A percentile compares a stretch with the other conserved stretches of the same genome.
Evolutionary conservation across 1,284 basidiomycete species (phyloP).

Genomic region (Pisolithus thermaeus): DNA sequence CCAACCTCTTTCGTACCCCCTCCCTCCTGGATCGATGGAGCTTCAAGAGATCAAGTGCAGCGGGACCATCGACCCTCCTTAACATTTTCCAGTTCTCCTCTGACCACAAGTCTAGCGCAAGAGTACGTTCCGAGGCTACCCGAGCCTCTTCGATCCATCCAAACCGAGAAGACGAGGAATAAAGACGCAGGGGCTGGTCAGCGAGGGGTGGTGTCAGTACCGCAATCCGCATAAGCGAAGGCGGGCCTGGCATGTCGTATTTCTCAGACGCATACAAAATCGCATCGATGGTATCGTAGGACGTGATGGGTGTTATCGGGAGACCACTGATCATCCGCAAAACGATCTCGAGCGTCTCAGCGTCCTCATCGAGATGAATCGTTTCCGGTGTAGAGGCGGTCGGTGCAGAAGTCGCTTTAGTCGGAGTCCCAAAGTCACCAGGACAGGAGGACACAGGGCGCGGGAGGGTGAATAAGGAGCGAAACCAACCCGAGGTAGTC

Average conservation of each 20-base stretch:
- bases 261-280: slow-evolving; percentile 59
- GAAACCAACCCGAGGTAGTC: slow-evolving; percentile 60
- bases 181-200: slow-evolving; percentile 49
- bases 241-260: slow-evolving; percentile 61
- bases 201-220: slow-evolving; percentile 45
- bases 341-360: slow-evolving; percentile 45
- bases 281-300: slow-evolving; percentile 48
- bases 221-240: slow-evolving; percentile 49
- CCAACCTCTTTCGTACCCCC: slow-evolving; percentile 40
- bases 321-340: slow-evolving; percentile 57
- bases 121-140: slow-evolving; percentile 44
- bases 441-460: slow-evolving; percentile 21
- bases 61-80: slow-evolving; percentile 41
- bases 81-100: slow-evolving; percentile 40
- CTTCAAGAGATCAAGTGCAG: slow-evolving; percentile 47
- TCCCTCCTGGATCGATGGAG: slow-evolving; percentile 49
- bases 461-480: slow-evolving; percentile 53
- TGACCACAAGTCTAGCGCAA: slow-evolving; percentile 44
- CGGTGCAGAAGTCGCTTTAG: slow-evolving; percentile 28
- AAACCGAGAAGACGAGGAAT: slow-evolving; percentile 49
- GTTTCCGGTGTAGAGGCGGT: slow-evolving; percentile 26
- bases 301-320: slow-evolving; percentile 42
- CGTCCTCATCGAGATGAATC: slow-evolving; percentile 53
- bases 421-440: slow-evolving; percentile 34
- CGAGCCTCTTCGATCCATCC: slow-evolving; percentile 52